Base-by-base conservation (phyloP, 306 rosid species). In the Quercus rubra region DNA sequence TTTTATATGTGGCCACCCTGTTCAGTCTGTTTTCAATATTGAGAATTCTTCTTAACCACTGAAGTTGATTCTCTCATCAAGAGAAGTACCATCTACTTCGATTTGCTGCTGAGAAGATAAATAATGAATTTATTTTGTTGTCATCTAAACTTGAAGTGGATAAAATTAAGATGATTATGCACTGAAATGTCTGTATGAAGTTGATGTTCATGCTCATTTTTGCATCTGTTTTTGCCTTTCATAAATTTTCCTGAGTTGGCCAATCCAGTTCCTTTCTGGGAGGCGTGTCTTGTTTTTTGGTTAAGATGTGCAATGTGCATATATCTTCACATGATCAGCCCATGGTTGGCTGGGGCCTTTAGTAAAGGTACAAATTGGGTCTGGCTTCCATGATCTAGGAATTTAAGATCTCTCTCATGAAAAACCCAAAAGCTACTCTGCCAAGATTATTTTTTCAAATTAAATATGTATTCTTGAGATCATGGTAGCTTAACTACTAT, bases 311-410 rank as follows among this genome's bases (percentile, higher is more conserved):
- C 54, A 12, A 1, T 11, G 54, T 49, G 54, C 54, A 49, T 49
- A 49, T 49, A 49, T 49, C 17, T 49, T 70, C 35, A 23, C 18
- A 21, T 52, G 75, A 55, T 49, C 66, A 64, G 69, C 85, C 51
- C 31, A 14, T 56, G 78, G 78, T 43, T 68, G 58, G 64, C 73
- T 18, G 30, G 30, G 66, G 23, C 23, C 66, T 59, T 55, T 76
- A 62, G 67, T 61, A 41, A 49, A 54, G 74, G 68, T 77, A 55
- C 71, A 52, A 72, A 35, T 41, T 71, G 71, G 67, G 71, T 41
- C 23, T 77, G 52, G 62, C 33, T 74, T 41, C 70, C 35, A 66
- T 64, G 77, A 72, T 52, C 62, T 77, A 70, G 76, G 27, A 52
- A 43, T 68, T 11, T 71, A 64, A 73, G 55, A 46, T 76, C 28